These are phyloP conservation scores for Cryptosporidium baileyi DNA, from an alignment of 169 alveolate genomes.

Conservation along the genomic window DNA sequence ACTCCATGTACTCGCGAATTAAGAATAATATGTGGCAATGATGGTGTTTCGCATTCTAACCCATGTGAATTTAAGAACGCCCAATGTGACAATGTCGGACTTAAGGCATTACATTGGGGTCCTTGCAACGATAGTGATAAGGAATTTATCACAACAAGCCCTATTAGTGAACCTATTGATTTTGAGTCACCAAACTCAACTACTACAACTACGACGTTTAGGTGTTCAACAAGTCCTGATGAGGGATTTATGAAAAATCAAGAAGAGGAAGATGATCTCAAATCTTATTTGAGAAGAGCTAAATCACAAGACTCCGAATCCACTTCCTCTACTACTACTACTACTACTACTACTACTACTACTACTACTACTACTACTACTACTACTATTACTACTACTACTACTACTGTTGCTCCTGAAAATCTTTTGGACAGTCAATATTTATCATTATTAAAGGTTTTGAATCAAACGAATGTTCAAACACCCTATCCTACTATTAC, in stretches of 20 bases:
- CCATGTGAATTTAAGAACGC: slow-evolving; percentile 23
- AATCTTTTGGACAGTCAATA: neutral
- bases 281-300: neutral
- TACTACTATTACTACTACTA: slow-evolving; percentile 11
- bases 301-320: neutral
- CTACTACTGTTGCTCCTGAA: neutral
- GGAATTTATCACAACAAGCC: neutral
- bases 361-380: neutral
- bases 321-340: neutral
- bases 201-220: neutral
- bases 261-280: neutral
- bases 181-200: neutral
- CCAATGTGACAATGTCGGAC: slow-evolving; percentile 11
- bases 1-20: slow-evolving; percentile 26
- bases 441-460: neutral
- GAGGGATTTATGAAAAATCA: no score
- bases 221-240: slow-evolving; percentile 30
- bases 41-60: neutral
- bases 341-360: neutral
- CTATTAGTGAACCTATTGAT: neutral
- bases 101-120: slow-evolving; percentile 3
- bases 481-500: slow-evolving; percentile 59
- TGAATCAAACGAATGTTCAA: neutral
- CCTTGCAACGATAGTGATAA: neutral
- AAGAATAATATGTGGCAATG: slow-evolving; percentile 17